Percentiles rank a stretch among this genome's conserved stretches.
Evolutionary conservation across 2,329 filamentous ascomycete species (phyloP).

Genomic region (Furcasterigmium furcatum): DNA sequence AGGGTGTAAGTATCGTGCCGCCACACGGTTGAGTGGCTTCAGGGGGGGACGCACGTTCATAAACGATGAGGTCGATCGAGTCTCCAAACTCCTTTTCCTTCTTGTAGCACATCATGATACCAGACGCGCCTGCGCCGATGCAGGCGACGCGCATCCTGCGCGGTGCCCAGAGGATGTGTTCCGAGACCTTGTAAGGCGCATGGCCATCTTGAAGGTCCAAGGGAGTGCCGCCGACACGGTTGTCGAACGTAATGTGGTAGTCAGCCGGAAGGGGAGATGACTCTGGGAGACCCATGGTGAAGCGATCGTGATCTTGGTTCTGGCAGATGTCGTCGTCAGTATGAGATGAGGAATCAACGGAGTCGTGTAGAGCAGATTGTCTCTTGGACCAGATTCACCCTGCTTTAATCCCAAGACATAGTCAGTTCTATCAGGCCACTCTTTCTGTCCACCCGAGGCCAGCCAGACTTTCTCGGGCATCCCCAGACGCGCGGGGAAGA

Average conservation of each 20-base stretch:
- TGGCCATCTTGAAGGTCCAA: background rate
- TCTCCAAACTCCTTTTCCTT: constrained; percentile 8
- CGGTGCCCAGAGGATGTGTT: constrained; percentile 4
- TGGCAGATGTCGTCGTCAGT: background rate
- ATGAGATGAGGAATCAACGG: background rate
- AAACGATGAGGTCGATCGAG: constrained; percentile 15
- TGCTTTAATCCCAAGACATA: background rate
- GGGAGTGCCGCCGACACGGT: constrained; percentile 1
- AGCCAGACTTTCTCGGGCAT: background rate
- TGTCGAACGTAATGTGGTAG: background rate
- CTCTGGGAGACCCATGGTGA: background rate
- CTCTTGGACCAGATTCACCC: background rate
- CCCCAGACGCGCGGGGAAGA: background rate
- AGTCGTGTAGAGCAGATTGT: too few relatives aligned
- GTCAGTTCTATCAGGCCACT: background rate
- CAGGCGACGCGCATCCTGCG: constrained; percentile 1
- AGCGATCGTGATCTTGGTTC: too few relatives aligned
- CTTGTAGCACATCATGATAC: constrained; percentile 9
- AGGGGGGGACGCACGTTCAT: constrained; percentile 12
- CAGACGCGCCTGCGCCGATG: constrained; percentile 8
- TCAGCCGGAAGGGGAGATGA: background rate
- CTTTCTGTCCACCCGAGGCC: background rate
- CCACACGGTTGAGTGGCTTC: too few relatives aligned
- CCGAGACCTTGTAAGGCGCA: constrained; percentile 1
- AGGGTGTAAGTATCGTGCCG: background rate